Percentiles rank a stretch among this genome's conserved stretches.
Evolutionary conservation across 106 monocot genomes (phyloP).

Genomic region (Platanthera guangdongensis): DNA sequence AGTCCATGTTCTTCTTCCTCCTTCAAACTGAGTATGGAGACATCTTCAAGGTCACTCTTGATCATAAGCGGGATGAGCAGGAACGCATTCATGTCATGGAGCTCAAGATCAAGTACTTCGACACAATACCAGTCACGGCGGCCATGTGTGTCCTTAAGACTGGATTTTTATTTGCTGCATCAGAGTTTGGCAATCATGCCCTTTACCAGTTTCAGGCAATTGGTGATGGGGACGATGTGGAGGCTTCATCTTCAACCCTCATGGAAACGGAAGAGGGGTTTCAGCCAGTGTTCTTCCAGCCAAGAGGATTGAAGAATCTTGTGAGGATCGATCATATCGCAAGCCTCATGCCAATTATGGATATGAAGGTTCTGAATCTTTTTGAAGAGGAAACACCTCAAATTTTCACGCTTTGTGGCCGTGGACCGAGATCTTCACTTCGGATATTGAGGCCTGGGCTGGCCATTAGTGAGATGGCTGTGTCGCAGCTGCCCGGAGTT

Average conservation of each 20-base stretch:
- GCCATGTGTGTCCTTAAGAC: conserved; percentile 76
- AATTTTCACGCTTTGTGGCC: conserved; percentile 74
- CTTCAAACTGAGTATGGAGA: conserved; percentile 96
- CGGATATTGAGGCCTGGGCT: conserved; percentile 79
- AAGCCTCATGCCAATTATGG: conserved; percentile 96
- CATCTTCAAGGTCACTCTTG: conserved; percentile 72
- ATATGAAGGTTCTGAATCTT: conserved; percentile 81
- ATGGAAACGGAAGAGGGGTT: conserved; percentile 99
- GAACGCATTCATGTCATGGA: conserved; percentile 69
- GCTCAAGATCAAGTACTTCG: conserved; percentile 95
- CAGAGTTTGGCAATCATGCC: conserved; percentile 90
- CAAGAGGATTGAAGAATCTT: conserved; percentile 73
- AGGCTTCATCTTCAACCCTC: conserved; percentile 75
- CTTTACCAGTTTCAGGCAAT: conserved; percentile 92
- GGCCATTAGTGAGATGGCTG: conserved; percentile 92
- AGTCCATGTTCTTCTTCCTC: conserved; percentile 90
- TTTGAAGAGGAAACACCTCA: conserved; percentile 98
- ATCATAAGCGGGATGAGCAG: conserved; percentile 62
- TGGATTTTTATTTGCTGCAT: conserved; percentile 85
- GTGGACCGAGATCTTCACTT: conserved; percentile 77
- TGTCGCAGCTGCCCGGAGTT: conserved; percentile 71
- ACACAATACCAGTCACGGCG: conserved; percentile 87
- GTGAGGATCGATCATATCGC: conserved; percentile 71
- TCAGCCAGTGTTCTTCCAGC: conserved; percentile 94
- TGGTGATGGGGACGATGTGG: conserved; percentile 92